These are phyloP conservation scores for Senecio squalidus DNA, from an alignment of 140 eudicot genomes.

Conservation along the genomic window DNA sequence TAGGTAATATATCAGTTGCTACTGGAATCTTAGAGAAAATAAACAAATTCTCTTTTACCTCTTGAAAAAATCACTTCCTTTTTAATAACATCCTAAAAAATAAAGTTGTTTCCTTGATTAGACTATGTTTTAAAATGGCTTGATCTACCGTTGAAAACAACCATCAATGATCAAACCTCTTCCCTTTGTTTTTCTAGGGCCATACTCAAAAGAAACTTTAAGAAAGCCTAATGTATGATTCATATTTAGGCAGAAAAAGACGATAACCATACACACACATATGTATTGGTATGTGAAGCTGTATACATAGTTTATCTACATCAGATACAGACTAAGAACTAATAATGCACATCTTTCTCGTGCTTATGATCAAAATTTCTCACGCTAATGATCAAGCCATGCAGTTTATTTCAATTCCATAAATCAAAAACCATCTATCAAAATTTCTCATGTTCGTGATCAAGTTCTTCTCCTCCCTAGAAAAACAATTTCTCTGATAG, in stretches of 20 bases:
- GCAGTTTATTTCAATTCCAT: background rate
- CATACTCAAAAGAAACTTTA: no score
- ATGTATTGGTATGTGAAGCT: no score
- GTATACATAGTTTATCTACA: no score
- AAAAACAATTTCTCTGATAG: no score
- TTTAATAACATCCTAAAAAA: background rate
- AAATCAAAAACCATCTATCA: slow-evolving; percentile 1
- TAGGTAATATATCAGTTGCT: slow-evolving; percentile 5
- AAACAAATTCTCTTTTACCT: background rate
- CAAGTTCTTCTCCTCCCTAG: no score
- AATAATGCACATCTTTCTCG: no score
- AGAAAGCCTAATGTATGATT: no score
- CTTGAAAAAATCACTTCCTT: background rate
- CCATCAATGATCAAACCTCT: background rate
- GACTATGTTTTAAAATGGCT: background rate
- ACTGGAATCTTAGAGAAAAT: background rate
- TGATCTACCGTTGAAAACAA: background rate
- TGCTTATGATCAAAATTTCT: no score
- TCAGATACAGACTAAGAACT: no score
- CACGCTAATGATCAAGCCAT: background rate
- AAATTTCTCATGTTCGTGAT: no score
- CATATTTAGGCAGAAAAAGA: no score
- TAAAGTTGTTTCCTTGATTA: background rate
- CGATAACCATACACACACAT: no score
- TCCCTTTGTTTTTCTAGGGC: background rate